Evolutionary conservation across 2,329 filamentous ascomycete species (phyloP).

Genomic region (Celoporthe dispersa): DNA sequence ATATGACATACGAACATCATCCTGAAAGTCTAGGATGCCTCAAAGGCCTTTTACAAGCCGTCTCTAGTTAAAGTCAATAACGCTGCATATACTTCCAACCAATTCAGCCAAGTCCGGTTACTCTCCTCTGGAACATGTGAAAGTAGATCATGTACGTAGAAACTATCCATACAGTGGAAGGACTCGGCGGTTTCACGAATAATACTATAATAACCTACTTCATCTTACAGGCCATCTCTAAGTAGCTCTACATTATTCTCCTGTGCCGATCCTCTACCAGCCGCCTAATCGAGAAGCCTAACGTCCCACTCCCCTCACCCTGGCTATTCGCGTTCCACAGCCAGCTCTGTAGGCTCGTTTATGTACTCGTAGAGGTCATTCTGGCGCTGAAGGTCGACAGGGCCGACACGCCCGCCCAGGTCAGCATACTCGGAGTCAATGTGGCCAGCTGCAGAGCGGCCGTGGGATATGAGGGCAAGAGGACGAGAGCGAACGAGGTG

Average conservation of each 20-base stretch:
- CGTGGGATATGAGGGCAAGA: slow-evolving; percentile 30
- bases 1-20: too few relatives aligned
- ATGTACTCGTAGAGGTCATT: slow-evolving; percentile 33
- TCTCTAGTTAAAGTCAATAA: too few relatives aligned
- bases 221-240: not conserved
- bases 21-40: too few relatives aligned
- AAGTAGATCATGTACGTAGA: not conserved
- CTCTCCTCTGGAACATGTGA: too few relatives aligned
- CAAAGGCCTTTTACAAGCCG: too few relatives aligned
- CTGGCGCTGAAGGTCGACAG: slow-evolving; percentile 29
- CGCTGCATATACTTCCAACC: too few relatives aligned
- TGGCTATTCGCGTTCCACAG: slow-evolving; percentile 26
- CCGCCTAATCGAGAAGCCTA: too few relatives aligned
- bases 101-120: too few relatives aligned
- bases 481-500: slow-evolving; percentile 25
- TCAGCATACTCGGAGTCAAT: slow-evolving; percentile 29
- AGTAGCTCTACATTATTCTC: not conserved
- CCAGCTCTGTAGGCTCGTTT: slow-evolving; percentile 30
- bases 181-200: not conserved
- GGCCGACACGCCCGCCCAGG: slow-evolving; percentile 29
- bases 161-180: not conserved
- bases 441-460: slow-evolving; percentile 30
- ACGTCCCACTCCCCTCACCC: too few relatives aligned
- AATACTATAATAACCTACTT: not conserved
- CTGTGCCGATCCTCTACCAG: too few relatives aligned